Evolutionary conservation across 2,329 filamentous ascomycete species (phyloP), one percentile per base, ranked within the genome.

Genomic region (Elsinoe necatrix): DNA sequence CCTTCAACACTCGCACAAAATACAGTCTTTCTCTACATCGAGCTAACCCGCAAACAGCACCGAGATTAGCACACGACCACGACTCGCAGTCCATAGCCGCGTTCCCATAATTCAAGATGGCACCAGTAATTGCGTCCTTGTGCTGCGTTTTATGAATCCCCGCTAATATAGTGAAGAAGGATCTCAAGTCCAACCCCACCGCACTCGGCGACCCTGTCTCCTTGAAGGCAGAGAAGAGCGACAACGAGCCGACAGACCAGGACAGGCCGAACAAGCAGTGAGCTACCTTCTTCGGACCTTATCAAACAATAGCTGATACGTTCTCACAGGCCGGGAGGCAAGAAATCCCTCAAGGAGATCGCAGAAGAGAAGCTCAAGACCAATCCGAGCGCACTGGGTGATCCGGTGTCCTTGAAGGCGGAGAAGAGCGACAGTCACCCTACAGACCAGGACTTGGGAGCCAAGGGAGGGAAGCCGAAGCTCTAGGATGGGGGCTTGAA

Each of bases 171-270:
- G 35, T 51, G 29, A 61, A 66, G 48, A 65, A 66, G 58, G 59
- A 60, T 11, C 54, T 61, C 50, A 60, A 58, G 54, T 48, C 59
- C n/a, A 69, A 70, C 52, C 66, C 65, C 0, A 63, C 61, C n/a
- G 63, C 65, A 43, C 56, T 69, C n/a, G 69, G 69, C 35, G 68
- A 71, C 55, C 68, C 68, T 3, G 66, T 70, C 7, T 66, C 62
- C 3, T 59, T 71, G 9, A 68, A 68, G 57, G 67, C 69, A 5
- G 68, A 71, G 60, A 70, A 66, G 3, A 63, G 63, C n/a, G 56
- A 66, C 43, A 66, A 58, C 8, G 56, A 63, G 21, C 66, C 65
- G 2, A 67, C 65, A 1, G 60, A 65, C 6, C 55, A 64, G 1
- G 65, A 67, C 25, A 41, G 57, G 14, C 59, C 59, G 25, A 61